Evolutionary conservation across 257 asterid species (phyloP).

Genomic region (Petunia secreta): DNA sequence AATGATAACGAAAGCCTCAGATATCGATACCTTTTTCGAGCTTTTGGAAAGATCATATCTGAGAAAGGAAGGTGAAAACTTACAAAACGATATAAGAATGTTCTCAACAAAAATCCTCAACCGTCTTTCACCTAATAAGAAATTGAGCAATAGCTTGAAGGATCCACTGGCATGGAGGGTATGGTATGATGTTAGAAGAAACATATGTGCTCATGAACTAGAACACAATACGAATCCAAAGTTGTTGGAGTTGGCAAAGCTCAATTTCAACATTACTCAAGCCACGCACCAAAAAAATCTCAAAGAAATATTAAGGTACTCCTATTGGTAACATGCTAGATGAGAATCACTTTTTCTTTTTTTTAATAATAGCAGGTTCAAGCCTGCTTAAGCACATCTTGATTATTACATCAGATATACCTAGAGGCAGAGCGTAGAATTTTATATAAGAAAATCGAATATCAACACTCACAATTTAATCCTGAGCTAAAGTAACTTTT

Average conservation of each 20-base stretch:
- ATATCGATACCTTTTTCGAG: constrained; percentile 34
- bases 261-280: constrained; percentile 65
- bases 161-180: constrained; percentile 51
- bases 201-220: constrained; percentile 30
- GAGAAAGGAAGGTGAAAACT: constrained; percentile 40
- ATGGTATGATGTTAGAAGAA: constrained; percentile 56
- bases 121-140: neutral
- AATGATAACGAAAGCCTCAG: neutral
- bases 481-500: no score
- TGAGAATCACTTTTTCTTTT: neutral
- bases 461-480: no score
- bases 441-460: no score
- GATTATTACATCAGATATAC: no score
- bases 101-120: constrained; percentile 14
- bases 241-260: constrained; percentile 48
- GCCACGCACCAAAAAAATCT: constrained; percentile 58
- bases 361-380: no score
- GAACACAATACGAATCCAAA: constrained; percentile 6
- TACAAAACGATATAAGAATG: constrained; percentile 36
- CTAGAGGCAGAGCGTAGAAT: no score
- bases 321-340: neutral
- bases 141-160: neutral
- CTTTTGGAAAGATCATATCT: constrained; percentile 54
- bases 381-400: no score
- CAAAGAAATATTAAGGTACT: constrained; percentile 52